Evolutionary conservation across 2,329 filamentous ascomycete genomes (phyloP), one percentile per base, ranked within the genome.

Genomic region (Trematosphaeria pertusa): DNA sequence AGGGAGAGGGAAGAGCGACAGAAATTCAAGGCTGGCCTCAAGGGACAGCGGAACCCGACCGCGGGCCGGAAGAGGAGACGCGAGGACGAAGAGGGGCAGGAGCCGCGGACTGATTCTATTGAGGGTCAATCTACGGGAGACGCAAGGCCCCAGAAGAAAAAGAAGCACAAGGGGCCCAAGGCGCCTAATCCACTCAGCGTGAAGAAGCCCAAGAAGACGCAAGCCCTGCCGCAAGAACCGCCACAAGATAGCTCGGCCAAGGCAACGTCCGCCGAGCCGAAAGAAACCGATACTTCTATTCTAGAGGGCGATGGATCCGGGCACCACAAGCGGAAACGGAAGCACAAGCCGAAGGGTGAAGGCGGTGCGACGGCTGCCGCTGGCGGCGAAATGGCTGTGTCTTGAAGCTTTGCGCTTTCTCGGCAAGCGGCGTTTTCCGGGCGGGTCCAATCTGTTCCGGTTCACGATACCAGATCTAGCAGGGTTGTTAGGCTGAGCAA

Each of bases 1-100:
- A 81, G 87, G 50, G 81, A 86, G 40, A 78, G 78, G 48, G 87
- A 89, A 52, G 90, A 94, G 77, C 83, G 80, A 60, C 80, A 78
- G 46, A 95, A 95, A 73, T 89, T 92, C 63, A 81, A 85, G 54
- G 79, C 82, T 14, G 89, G 88, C 36, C 73, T 91, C 56, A 87
- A 83, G 69, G 77, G 63, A 10, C 75, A 55, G 56, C 59, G 65
- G 39, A 65, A 62, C 19, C 55, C 55, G 17, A 58, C 59, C 41
- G 56, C 49, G 20, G 54, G 56, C 47, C 62, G 58, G 36, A 73
- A 70, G 65, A 59, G 66, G 65, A 72, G 65, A 62, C 65, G 56
- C 64, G 67, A 50, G 56, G 46, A 84, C 78, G 75, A 78, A 74
- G 66, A 86, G 78, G 73, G 70, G 3, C 67, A 64, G 2, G 66